Conservation (phyloP, 2,329 filamentous ascomycete genomes). For the Botrytis paeoniae region DNA sequence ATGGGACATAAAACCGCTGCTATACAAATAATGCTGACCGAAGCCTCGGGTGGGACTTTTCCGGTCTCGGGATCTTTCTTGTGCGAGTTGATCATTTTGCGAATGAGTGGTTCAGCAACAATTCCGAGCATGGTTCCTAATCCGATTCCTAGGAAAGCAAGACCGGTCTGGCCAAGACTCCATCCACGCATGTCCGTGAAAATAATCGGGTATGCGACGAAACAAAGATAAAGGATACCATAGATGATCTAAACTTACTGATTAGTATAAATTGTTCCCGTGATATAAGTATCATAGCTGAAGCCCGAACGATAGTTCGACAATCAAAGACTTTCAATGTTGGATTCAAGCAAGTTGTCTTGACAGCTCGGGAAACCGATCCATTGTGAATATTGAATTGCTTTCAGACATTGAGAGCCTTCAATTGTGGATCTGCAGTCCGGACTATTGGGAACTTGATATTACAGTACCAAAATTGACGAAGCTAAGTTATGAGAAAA, state of each 20-base stretch:
- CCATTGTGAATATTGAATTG: neutral
- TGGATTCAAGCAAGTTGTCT: neutral
- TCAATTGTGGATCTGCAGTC: neutral
- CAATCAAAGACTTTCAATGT: neutral
- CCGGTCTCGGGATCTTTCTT: slow-evolving; percentile 72
- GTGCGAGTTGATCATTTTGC: slow-evolving; percentile 74
- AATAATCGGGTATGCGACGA: slow-evolving; percentile 85
- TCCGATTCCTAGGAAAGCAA: slow-evolving; percentile 74
- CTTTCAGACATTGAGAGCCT: neutral
- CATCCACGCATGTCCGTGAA: slow-evolving; percentile 73
- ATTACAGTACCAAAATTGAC: neutral
- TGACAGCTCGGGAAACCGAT: neutral
- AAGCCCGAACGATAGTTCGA: neutral
- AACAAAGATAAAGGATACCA: slow-evolving; percentile 83
- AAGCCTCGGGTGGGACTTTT: slow-evolving; percentile 72
- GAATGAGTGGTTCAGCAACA: slow-evolving; percentile 66
- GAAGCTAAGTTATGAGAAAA: neutral
- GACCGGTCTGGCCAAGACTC: slow-evolving; percentile 67
- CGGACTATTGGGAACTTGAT: neutral
- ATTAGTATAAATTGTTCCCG: neutral
- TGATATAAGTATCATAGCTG: neutral
- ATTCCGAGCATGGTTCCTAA: slow-evolving; percentile 62
- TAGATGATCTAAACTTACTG: slow-evolving; percentile 60
- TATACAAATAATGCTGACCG: slow-evolving; percentile 75
- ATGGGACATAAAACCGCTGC: slow-evolving; percentile 70